Evolutionary conservation across 2,329 filamentous ascomycete genomes (phyloP), one percentile per base, ranked within the genome.

Genomic region (Aspergillus sp.): DNA sequence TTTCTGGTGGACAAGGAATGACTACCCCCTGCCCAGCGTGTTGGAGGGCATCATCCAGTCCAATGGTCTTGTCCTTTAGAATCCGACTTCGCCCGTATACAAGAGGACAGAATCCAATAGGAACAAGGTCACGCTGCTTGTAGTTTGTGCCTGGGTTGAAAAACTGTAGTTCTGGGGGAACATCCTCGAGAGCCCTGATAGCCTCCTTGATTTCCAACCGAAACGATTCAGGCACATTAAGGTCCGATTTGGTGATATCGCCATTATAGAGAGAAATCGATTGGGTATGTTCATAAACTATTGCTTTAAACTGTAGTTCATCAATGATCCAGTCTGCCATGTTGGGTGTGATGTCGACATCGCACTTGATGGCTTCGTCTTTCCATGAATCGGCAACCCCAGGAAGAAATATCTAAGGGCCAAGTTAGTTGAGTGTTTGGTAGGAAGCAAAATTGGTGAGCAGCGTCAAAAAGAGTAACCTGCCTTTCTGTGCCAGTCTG

Each of bases 41-140:
- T 2, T 44, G 39, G 5, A 64, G 37, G 11, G 55, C 51, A 8
- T 62, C 56, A 9, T 64, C 54, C 3, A 61, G n/a, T 2, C 49
- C 42, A 29, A 65, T 56, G 11, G 52, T 6, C 29, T 40, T 51
- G 44, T 64, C 52, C 6, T 44, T 46, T 5, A 65, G 59, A 39
- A 61, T 56, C 5, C 57, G 60, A n/a, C 40, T 57, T 30, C 50
- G 52, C n/a, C 61, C 61, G 39, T 61, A 65, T 2, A 62, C 57
- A 0, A 86, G 60, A 0, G 82, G 81, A 50, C 74, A 86, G 6
- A 86, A 66, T 0, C 80, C 85, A 1, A 82, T 81, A 50, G 86
- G 75, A 5, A 86, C 72, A 1, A 86, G 64, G 54, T 86, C 76
- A 0, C 82, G 72, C 2, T 86, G 80, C 46, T 72, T 74, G 1